Conservation (phyloP, 129 eudicot species). For the Artemisia argyi region DNA sequence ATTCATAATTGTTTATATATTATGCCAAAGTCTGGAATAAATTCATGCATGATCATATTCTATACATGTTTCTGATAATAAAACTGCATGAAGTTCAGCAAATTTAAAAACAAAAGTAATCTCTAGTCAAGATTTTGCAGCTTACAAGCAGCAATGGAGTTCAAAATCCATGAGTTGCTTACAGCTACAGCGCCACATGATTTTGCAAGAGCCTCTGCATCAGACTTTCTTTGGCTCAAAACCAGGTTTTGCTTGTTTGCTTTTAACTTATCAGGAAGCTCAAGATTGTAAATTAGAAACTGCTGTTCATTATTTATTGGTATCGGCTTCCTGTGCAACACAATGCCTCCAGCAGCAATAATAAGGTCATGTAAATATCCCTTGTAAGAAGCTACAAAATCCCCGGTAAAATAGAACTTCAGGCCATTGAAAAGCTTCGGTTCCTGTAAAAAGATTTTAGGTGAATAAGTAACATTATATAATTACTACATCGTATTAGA, state of each 20-base stretch:
- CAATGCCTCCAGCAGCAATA: slow-evolving; percentile 81
- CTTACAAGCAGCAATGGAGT: slow-evolving; percentile 73
- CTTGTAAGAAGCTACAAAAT: slow-evolving; percentile 70
- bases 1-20: background rate
- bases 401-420: slow-evolving; percentile 72
- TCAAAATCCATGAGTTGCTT: slow-evolving; percentile 83
- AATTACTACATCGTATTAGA: background rate
- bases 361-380: slow-evolving; percentile 84
- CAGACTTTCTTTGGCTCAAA: slow-evolving; percentile 44
- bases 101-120: background rate
- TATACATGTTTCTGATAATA: slow-evolving; percentile 7
- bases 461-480: background rate
- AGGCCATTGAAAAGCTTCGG: slow-evolving; percentile 62
- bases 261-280: slow-evolving; percentile 62
- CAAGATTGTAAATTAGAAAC: slow-evolving; percentile 63
- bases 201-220: slow-evolving; percentile 67
- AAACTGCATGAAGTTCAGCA: background rate
- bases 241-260: slow-evolving; percentile 31
- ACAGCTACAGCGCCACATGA: slow-evolving; percentile 61
- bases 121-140: slow-evolving; percentile 44
- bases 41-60: slow-evolving; percentile 13
- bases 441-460: slow-evolving; percentile 53
- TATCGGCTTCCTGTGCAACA: slow-evolving; percentile 81
- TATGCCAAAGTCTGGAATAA: background rate
- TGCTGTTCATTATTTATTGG: slow-evolving; percentile 25